Conservation (phyloP, 495 filamentous ascomycete species). For the Daldinia vernicosa region DNA sequence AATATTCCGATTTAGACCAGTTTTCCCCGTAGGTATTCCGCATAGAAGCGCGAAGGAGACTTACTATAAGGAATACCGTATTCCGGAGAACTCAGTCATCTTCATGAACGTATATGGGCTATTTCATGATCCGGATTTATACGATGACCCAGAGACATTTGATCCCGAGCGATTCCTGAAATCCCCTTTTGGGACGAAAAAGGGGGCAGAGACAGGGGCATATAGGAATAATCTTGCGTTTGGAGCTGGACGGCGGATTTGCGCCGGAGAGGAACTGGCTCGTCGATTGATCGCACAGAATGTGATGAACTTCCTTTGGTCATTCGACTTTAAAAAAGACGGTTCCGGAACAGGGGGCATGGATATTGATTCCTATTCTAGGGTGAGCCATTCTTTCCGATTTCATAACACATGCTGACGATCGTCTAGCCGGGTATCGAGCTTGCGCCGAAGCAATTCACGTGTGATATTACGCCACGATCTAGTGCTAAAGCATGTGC, state of each 20-base stretch:
- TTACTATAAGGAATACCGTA: background rate
- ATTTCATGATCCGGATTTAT: background rate
- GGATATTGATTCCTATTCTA: background rate
- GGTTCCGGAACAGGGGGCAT: slow-evolving; percentile 1
- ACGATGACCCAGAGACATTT: slow-evolving; percentile 1
- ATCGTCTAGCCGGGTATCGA: slow-evolving; percentile 1
- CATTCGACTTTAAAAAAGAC: background rate
- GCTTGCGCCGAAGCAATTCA: background rate
- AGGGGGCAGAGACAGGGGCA: background rate
- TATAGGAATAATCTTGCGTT: slow-evolving; percentile 1
- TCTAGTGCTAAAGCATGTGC: background rate
- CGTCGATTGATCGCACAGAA: slow-evolving; percentile 1
- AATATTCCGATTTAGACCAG: background rate
- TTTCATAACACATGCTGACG: background rate
- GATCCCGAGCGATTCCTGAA: background rate
- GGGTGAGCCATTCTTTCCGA: background rate
- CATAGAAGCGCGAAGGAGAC: background rate
- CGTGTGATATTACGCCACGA: slow-evolving; percentile 2
- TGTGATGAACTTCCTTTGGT: background rate
- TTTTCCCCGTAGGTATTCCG: slow-evolving; percentile 3
- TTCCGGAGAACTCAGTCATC: background rate
- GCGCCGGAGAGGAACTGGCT: slow-evolving; percentile 1
- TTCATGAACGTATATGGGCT: slow-evolving; percentile 3
- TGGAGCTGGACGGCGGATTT: slow-evolving; percentile 5
- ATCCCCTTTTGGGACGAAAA: background rate